Percentiles rank a stretch among this genome's conserved stretches.
Evolutionary conservation across 768 basidiomycete genomes (phyloP).

Genomic region (Lentinula lateritia): DNA sequence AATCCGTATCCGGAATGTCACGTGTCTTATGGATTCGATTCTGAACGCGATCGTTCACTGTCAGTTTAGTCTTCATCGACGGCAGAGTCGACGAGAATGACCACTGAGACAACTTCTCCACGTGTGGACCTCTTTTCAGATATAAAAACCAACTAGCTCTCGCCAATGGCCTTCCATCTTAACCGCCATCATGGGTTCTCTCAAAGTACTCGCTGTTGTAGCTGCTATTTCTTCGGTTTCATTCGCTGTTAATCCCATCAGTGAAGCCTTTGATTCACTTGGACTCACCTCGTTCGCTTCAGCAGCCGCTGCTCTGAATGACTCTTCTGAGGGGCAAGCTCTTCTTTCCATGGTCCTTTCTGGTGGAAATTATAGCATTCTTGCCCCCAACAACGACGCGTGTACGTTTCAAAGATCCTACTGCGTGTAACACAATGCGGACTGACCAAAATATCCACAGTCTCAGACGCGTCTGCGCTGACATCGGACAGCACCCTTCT

Average conservation of each 20-base stretch:
- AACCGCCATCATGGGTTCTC: background rate
- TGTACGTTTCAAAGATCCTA: constrained; percentile 28
- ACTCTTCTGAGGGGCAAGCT: constrained; percentile 33
- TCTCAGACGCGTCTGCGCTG: background rate
- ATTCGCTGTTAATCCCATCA: constrained; percentile 24
- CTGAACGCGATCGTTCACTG: too few relatives aligned
- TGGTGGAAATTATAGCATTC: constrained; percentile 41
- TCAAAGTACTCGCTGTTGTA: constrained; percentile 5
- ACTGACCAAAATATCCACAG: background rate
- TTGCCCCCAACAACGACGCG: constrained; percentile 53
- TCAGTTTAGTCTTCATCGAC: too few relatives aligned
- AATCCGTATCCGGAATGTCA: too few relatives aligned
- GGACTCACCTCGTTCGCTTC: constrained; percentile 39
- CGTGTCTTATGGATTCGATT: too few relatives aligned
- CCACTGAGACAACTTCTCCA: background rate
- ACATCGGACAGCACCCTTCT: constrained; percentile 12
- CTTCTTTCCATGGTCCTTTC: constrained; percentile 38
- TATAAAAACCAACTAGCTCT: background rate
- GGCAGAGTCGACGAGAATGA: too few relatives aligned
- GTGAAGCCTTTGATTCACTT: constrained; percentile 28
- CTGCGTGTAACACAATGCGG: background rate
- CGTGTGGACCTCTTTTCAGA: background rate
- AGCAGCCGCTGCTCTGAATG: constrained; percentile 34
- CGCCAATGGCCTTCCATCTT: too few relatives aligned
- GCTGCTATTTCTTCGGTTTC: constrained; percentile 21